Conservation (phyloP, 805 yeast genomes). For the Starmerella sp. region DNA sequence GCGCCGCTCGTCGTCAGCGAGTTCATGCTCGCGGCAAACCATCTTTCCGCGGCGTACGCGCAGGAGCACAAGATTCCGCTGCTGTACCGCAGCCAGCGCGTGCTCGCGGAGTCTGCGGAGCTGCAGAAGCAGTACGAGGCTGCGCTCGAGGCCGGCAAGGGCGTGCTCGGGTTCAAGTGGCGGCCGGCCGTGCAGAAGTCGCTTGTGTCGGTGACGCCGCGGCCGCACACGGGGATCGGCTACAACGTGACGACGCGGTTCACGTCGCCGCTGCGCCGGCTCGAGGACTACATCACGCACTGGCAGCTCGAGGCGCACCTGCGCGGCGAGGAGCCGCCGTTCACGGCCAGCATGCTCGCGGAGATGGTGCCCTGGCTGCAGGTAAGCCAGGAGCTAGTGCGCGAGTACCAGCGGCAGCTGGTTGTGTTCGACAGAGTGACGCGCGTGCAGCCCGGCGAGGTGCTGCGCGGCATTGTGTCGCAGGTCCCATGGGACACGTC, state of each 20-base stretch:
- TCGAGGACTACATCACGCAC: constrained; percentile 69
- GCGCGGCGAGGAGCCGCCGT: constrained; percentile 17
- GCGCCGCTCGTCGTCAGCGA: constrained; percentile 52
- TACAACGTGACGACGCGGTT: constrained; percentile 53
- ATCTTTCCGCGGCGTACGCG: constrained; percentile 28
- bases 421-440: not conserved
- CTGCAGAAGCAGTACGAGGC: not conserved
- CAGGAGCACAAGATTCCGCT: constrained; percentile 22
- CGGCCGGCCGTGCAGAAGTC: constrained; percentile 44
- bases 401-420: not conserved
- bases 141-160: constrained; percentile 2
- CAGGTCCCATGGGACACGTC: not conserved
- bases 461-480: not conserved
- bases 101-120: constrained; percentile 17
- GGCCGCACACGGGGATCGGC: constrained; percentile 53
- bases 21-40: constrained; percentile 70
- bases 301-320: constrained; percentile 52
- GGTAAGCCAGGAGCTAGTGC: not conserved
- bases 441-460: not conserved
- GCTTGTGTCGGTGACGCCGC: constrained; percentile 36
- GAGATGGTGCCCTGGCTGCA: constrained; percentile 4
- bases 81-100: constrained; percentile 23
- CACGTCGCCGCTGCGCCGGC: constrained; percentile 83
- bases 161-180: constrained; percentile 29
- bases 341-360: constrained; percentile 3